Percentiles rank a stretch among this genome's conserved stretches.
Conservation (phyloP, 108 stramenopile genomes). For the Stephanodiscus minutulus region DNA sequence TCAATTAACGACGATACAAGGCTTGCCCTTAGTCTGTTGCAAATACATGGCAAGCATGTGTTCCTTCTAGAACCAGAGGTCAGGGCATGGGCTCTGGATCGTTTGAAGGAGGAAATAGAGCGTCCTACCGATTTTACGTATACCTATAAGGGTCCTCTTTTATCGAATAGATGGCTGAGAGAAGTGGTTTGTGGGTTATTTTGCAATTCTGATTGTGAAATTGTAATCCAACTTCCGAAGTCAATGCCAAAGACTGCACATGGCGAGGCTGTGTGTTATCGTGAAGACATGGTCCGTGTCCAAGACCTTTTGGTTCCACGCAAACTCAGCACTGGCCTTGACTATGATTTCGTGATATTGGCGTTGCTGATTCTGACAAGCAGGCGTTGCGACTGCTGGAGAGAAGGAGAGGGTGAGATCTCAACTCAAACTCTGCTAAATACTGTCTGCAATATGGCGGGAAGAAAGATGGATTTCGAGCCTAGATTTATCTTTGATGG, state of each 20-base stretch:
- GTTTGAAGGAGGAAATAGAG: constrained; percentile 44
- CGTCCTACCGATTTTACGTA: constrained; percentile 8
- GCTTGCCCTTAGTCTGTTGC: constrained; percentile 55
- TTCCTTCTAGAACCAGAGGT: constrained; percentile 70
- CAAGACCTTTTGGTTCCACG: constrained; percentile 29
- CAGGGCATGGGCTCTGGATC: constrained; percentile 60
- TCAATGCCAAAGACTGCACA: neutral
- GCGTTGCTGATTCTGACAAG: constrained; percentile 58
- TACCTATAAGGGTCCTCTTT: constrained; percentile 1
- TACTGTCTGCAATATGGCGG: constrained; percentile 73
- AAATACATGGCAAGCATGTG: constrained; percentile 58
- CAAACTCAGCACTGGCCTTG: constrained; percentile 54
- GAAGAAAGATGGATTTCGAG: constrained; percentile 49
- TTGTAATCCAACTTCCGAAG: constrained; percentile 19
- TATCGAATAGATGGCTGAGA: constrained; percentile 65
- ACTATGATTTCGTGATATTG: constrained; percentile 78
- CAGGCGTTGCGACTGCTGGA: constrained; percentile 51
- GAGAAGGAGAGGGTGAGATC: constrained; percentile 37
- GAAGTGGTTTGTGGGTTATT: constrained; percentile 55
- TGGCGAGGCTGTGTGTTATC: constrained; percentile 36
- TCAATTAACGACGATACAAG: constrained; percentile 68
- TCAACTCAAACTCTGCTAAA: constrained; percentile 71
- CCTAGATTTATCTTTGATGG: constrained; percentile 62
- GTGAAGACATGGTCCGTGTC: constrained; percentile 32
- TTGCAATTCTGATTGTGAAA: constrained; percentile 71